A percentile compares a stretch with the other conserved stretches of the same genome.
Conservation (phyloP, 2,329 filamentous ascomycete species). For the Diaporthe australafricana region DNA sequence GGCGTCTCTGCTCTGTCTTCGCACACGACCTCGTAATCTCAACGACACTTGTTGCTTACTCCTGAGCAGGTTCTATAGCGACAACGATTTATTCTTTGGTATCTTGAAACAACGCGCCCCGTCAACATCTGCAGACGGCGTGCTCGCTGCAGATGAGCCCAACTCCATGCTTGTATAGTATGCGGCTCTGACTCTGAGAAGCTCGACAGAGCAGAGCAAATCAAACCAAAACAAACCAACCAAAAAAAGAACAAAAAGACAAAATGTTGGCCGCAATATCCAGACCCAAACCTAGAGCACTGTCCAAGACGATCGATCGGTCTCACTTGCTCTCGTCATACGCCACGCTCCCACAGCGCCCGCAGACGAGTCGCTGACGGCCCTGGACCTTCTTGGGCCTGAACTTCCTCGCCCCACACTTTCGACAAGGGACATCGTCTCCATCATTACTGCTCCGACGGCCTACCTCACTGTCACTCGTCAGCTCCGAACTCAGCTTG, state of each 20-base stretch:
- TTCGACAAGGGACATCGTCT: conserved; percentile 64
- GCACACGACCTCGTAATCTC: neutral
- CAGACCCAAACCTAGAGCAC: neutral
- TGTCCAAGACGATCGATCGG: neutral
- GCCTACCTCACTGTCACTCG: conserved; percentile 49
- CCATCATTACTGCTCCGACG: conserved; percentile 48
- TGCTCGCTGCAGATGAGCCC: neutral
- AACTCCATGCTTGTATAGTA: conserved; percentile 24
- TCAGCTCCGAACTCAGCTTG: conserved; percentile 67
- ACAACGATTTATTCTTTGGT: conserved; percentile 20
- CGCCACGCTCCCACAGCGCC: conserved; percentile 58
- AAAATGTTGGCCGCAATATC: neutral
- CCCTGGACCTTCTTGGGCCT: conserved; percentile 67
- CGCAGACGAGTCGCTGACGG: conserved; percentile 70
- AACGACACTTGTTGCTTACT: neutral
- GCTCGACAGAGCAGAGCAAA: neutral
- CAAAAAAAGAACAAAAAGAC: neutral
- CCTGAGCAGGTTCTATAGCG: neutral
- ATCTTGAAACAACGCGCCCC: conserved; percentile 17
- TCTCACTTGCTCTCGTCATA: conserved; percentile 33
- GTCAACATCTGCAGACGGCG: neutral
- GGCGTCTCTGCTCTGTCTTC: neutral
- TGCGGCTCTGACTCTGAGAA: neutral
- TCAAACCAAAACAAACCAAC: neutral
- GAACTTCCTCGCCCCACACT: conserved; percentile 70